These are phyloP conservation scores for Claviceps digitariae DNA, from an alignment of 2,329 filamentous ascomycete species.

Conservation along the genomic window DNA sequence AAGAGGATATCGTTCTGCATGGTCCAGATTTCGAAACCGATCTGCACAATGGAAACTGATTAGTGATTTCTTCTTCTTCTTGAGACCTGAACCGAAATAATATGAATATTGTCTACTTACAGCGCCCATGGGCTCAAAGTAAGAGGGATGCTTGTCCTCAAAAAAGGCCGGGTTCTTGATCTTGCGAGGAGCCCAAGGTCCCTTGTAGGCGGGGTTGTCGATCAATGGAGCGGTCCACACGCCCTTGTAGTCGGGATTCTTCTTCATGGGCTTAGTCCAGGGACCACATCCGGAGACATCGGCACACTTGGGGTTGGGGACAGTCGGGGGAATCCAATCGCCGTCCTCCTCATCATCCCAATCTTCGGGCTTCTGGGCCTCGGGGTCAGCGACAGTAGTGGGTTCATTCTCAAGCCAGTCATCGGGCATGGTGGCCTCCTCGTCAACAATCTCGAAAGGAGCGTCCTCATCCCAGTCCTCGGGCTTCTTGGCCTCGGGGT, in stretches of 20 bases:
- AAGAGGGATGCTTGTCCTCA: slow-evolving; percentile 91
- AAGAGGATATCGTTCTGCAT: slow-evolving; percentile 99
- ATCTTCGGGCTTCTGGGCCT: slow-evolving; percentile 94
- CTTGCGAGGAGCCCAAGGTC: slow-evolving; percentile 85
- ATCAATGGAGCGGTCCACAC: slow-evolving; percentile 90
- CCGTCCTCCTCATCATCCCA: slow-evolving; percentile 99
- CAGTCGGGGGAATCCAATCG: slow-evolving; percentile 83
- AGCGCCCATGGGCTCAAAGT: slow-evolving; percentile 96
- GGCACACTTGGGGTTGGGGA: slow-evolving; percentile 91
- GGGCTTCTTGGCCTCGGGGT: slow-evolving; percentile 89
- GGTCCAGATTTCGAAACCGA: slow-evolving; percentile 99
- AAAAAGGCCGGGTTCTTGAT: slow-evolving; percentile 94
- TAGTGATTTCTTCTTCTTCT: slow-evolving; percentile 7
- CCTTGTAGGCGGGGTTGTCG: slow-evolving; percentile 98
- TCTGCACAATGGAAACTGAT: slow-evolving; percentile 31
- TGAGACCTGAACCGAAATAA: not conserved
- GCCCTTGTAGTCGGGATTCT: slow-evolving; percentile 97
- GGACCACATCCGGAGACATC: slow-evolving; percentile 87
- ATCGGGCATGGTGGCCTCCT: slow-evolving; percentile 78
- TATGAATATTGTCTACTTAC: slow-evolving; percentile 41
- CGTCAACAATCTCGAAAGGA: slow-evolving; percentile 88
- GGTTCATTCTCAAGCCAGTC: slow-evolving; percentile 95
- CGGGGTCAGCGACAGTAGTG: slow-evolving; percentile 71
- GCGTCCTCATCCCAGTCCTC: slow-evolving; percentile 99
- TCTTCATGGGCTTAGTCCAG: slow-evolving; percentile 84